Base-by-base conservation (phyloP, 2,329 filamentous ascomycete genomes). In the Ophiostoma perfectum region DNA sequence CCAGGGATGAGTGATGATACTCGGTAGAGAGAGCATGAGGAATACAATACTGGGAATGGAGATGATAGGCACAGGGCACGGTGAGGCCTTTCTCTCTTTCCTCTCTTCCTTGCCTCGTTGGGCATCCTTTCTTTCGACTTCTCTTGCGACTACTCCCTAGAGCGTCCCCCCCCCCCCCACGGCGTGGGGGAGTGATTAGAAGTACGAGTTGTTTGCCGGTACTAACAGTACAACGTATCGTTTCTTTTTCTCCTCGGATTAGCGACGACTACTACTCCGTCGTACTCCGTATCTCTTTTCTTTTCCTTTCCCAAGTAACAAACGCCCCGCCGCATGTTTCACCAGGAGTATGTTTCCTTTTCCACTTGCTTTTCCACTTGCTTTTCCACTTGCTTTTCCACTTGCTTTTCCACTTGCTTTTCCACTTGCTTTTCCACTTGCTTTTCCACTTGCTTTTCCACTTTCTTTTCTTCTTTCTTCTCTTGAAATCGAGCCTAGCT, bases 261-360 rank as follows among this genome's bases (percentile, higher is more conserved):
- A 47, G 12, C 12, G 14, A 14, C 5, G 14, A 45, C 42, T 45
- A 45, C 4, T 12, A 16, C 9, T 16, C 4, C 47, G 27, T 27
- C 27, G 27, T 52, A 18, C 16, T 52, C 47, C n/a, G 8, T 47
- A 47, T 47, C 9, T 47, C 27, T 55, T 18, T 18, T 55, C 14
- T 55, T 27, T n/a, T 55, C 45, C 42, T 45, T 16, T 55, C 49
- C 49, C 49, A 55, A 55, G 18, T 55, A 18, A 18, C 49, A 55
- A 47, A 47, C n/a, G 49, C 49, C 49, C 49, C 49, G 49, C 49
- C 49, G 45, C 45, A 52, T 60, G 55, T 39, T 60, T 60, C 55
- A 39, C 55, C 55, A 12, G 11, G 12, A 38, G 4, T 38, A 39
- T 60, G n/a, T 60, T 38, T 60, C 12, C 11, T 60, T 38, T 14